These are phyloP conservation scores for Mycena haematopus DNA, from an alignment of 768 basidiomycete species.

Conservation along the genomic window DNA sequence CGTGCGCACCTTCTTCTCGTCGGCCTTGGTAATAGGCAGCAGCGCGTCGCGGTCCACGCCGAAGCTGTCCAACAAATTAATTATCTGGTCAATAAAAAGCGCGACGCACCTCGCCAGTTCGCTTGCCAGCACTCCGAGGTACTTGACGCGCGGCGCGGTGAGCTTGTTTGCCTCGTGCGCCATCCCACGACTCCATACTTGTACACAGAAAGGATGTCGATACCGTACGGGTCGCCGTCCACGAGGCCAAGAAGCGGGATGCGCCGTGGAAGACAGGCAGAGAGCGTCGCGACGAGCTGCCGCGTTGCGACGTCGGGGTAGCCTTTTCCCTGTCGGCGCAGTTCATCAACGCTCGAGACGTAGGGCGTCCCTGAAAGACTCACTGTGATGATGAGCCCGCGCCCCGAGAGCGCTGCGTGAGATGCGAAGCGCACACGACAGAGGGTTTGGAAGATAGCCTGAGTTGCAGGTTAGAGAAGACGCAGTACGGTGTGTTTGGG, in stretches of 20 bases:
- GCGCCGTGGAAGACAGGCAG: constrained; percentile 67
- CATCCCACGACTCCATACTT: constrained; percentile 78
- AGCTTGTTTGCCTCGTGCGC: constrained; percentile 75
- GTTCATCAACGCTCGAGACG: background rate
- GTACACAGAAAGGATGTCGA: constrained; percentile 92
- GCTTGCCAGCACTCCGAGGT: constrained; percentile 79
- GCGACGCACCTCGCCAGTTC: constrained; percentile 66
- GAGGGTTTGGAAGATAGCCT: constrained; percentile 96
- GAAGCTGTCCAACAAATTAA: constrained; percentile 47
- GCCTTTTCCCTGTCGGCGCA: constrained; percentile 82
- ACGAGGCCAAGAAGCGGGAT: constrained; percentile 81
- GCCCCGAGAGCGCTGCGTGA: constrained; percentile 57
- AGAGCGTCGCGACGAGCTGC: constrained; percentile 77
- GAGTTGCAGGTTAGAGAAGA: constrained; percentile 6
- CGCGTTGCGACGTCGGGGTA: constrained; percentile 95
- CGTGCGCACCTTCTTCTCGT: constrained; percentile 72
- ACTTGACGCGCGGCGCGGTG: constrained; percentile 71
- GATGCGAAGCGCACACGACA: constrained; percentile 62
- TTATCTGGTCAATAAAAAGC: constrained; percentile 19
- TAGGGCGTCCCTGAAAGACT: background rate
- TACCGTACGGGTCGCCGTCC: constrained; percentile 90
- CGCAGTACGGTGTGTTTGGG: background rate
- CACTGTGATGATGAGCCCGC: constrained; percentile 83
- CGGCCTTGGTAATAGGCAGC: constrained; percentile 71
- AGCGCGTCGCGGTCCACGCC: constrained; percentile 64